Evolutionary conservation across 352 stramenopile species (phyloP), one percentile per base, ranked within the genome.

Genomic region (Phytophthora crassamura): DNA sequence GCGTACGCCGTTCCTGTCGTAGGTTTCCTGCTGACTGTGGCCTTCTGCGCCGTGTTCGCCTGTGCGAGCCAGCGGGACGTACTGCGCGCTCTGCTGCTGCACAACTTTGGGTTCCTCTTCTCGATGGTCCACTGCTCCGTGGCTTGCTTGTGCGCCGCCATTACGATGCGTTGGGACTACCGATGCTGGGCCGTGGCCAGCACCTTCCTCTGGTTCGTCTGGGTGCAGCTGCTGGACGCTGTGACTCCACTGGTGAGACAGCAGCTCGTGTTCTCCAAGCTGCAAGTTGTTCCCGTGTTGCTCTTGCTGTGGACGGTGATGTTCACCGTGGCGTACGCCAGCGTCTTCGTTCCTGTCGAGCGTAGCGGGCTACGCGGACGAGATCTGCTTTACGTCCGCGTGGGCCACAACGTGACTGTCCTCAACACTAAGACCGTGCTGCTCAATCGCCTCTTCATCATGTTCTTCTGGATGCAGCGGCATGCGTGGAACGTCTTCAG

Each of bases 31-130:
- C 36, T 68, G 5, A 64, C 22, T n/a, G 28, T 51, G 14, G 36
- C 10, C 28, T 68, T 64, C 20, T 55, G 43, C 38, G 22, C 25
- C 11, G 54, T 57, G 11, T 68, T 68, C 42, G 60, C 36, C 1
- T 68, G 60, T 28, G 51, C 36, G 12, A 68, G 60, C 28, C 73
- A 81, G n/a, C 69, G 69, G 3, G 69, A 69, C 10, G 52, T 78
- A 34, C 33, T 71, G 1, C 42, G 15, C 15, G 57, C 59, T 9
- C 55, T 81, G 18, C 40, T 68, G 5, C 28, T 71, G 5, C 59
- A 61, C 39, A 81, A 78, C 51, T 81, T 81, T 41, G 73, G 67
- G 15, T 78, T 77, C 16, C 36, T 76, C 10, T 81, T 81, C 48
- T 57, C 59, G 1, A 74, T 68, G 40, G 25, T 74, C n/a, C 61